Percentiles rank a stretch among this genome's conserved stretches.
Conservation (phyloP, 306 rosid genomes). For the Quercus robur region DNA sequence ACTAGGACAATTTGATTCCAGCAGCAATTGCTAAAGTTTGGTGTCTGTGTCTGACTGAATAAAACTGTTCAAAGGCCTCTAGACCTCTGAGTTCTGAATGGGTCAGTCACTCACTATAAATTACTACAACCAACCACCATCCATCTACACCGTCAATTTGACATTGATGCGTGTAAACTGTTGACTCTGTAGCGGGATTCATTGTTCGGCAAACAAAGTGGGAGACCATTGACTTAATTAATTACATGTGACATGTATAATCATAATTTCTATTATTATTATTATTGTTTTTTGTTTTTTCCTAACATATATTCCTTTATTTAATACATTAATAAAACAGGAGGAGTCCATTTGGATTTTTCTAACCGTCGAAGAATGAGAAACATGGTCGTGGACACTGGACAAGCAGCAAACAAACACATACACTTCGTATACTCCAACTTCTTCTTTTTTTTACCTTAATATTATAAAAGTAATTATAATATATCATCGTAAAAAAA, state of each 20-base stretch:
- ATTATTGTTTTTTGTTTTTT: not conserved
- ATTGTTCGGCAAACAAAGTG: too few relatives aligned
- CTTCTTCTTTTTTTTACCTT: not conserved
- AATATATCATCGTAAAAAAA: not conserved
- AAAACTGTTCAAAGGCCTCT: not conserved
- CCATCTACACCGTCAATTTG: not conserved
- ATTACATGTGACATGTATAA: not conserved
- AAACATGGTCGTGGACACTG: constrained; percentile 23
- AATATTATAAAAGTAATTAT: not conserved
- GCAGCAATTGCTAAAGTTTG: not conserved
- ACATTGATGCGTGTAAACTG: not conserved
- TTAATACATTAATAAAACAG: not conserved
- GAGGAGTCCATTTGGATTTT: constrained; percentile 34
- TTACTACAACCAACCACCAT: not conserved
- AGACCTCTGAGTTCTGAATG: not conserved
- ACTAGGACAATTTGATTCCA: not conserved
- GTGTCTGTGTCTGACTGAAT: not conserved
- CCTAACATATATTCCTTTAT: not conserved
- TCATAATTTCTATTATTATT: not conserved
- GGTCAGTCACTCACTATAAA: not conserved
- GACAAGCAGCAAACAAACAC: constrained; percentile 25
- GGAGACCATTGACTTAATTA: not conserved
- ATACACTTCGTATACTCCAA: constrained; percentile 41
- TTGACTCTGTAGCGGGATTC: not conserved
- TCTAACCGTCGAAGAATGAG: constrained; percentile 36